A percentile compares a stretch with the other conserved stretches of the same genome.
Conservation (phyloP, 2,329 filamentous ascomycete genomes). For the Sclerotinia sclerotiorum region DNA sequence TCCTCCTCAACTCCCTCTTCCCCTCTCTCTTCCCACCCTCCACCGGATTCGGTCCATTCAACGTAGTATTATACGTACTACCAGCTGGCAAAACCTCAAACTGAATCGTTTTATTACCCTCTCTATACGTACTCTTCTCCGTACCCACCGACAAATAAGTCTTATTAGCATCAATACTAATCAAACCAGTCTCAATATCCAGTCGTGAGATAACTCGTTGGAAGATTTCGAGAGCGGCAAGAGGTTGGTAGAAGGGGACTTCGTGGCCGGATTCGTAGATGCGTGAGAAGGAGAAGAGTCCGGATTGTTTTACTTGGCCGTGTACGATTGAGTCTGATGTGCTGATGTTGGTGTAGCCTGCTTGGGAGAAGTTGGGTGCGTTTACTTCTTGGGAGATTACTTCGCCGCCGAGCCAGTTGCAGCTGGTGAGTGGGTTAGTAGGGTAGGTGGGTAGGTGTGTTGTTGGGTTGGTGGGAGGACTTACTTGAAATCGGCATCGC, state of each 20-base stretch:
- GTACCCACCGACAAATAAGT: conserved; percentile 32
- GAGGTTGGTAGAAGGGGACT: conserved; percentile 53
- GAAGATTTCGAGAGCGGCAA: conserved; percentile 53
- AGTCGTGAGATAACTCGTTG: conserved; percentile 48
- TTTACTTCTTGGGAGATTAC: conserved; percentile 61
- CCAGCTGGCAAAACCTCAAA: conserved; percentile 44
- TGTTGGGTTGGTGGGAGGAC: conserved; percentile 46
- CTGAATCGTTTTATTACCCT: conserved; percentile 44
- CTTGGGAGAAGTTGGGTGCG: conserved; percentile 50
- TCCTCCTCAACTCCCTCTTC: conserved; percentile 20
- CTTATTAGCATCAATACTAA: conserved; percentile 42
- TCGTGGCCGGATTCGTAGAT: conserved; percentile 65
- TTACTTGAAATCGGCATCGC: conserved; percentile 49
- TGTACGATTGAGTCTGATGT: conserved; percentile 64
- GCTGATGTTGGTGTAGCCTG: conserved; percentile 69
- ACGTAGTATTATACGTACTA: conserved; percentile 50
- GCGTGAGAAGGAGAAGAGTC: conserved; percentile 66
- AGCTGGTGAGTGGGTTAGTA: conserved; percentile 59
- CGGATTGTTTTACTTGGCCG: conserved; percentile 72
- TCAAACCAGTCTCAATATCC: conserved; percentile 54
- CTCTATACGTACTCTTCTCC: conserved; percentile 31
- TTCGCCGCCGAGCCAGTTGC: conserved; percentile 71
- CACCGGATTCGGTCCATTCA: conserved; percentile 44
- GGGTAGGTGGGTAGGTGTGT: conserved; percentile 29
- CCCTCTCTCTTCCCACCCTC: background rate